These are phyloP conservation scores for Rasamsonia emersonii DNA, from an alignment of 2,329 filamentous ascomycete genomes.

Conservation along the genomic window DNA sequence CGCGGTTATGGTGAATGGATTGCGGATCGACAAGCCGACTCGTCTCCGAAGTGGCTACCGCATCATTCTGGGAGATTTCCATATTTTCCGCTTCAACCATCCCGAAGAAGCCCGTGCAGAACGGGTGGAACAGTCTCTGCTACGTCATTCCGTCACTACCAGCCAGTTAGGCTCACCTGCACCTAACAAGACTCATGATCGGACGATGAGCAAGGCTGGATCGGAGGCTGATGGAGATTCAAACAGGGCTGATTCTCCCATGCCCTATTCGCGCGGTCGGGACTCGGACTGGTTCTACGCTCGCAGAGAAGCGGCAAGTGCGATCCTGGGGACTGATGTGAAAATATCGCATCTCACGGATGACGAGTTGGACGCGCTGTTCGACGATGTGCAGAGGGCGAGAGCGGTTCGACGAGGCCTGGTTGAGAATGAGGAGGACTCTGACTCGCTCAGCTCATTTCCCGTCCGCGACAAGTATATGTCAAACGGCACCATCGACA, in stretches of 20 bases:
- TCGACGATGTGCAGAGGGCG: slow-evolving; percentile 86
- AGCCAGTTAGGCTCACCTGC: slow-evolving; percentile 58
- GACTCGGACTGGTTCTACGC: slow-evolving; percentile 96
- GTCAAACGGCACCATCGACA: slow-evolving; percentile 89
- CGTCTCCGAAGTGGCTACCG: slow-evolving; percentile 85
- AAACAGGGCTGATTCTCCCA: slow-evolving; percentile 71
- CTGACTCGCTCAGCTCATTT: slow-evolving; percentile 81
- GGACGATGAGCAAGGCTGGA: slow-evolving; percentile 66
- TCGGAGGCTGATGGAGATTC: slow-evolving; percentile 67
- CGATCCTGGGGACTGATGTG: slow-evolving; percentile 81
- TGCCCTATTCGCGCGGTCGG: slow-evolving; percentile 56
- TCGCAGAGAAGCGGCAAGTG: slow-evolving; percentile 82
- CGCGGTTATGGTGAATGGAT: slow-evolving; percentile 95
- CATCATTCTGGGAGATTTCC: slow-evolving; percentile 93
- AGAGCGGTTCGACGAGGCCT: slow-evolving; percentile 72
- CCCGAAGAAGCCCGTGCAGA: slow-evolving; percentile 92
- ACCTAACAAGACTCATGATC: slow-evolving; percentile 60
- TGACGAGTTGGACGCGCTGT: slow-evolving; percentile 85
- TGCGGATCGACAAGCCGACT: slow-evolving; percentile 76
- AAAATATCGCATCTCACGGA: slow-evolving; percentile 85
- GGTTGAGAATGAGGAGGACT: slow-evolving; percentile 61
- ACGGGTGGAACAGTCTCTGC: slow-evolving; percentile 73
- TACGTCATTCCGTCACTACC: slow-evolving; percentile 69
- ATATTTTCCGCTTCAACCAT: slow-evolving; percentile 98
- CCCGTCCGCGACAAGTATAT: slow-evolving; percentile 88